Evolutionary conservation across 768 basidiomycete genomes (phyloP), one percentile per base, ranked within the genome.

Genomic region (Russula dissimulans): DNA sequence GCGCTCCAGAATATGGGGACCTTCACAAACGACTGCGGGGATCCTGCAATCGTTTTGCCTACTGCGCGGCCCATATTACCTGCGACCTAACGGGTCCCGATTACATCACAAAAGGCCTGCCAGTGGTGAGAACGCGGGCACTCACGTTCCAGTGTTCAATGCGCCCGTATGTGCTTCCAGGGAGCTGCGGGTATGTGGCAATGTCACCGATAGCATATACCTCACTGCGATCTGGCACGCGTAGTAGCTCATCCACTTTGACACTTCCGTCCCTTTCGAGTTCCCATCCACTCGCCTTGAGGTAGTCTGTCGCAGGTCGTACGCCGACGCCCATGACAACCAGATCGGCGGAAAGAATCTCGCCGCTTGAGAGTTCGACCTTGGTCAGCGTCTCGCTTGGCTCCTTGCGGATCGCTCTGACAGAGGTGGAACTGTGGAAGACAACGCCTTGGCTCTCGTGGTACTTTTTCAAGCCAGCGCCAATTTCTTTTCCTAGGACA

Each of bases 121-220:
- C n/a, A n/a, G n/a, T 36, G 63, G 34, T 8, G 14, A 47, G 32
- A 48, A 48, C 26, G 26, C 2, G 14, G 29, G 39, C 34, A 32
- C 81, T 44, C 56, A 87, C 91, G 73, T 92, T 92, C 91, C 93
- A 95, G 72, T 95, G 93, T 72, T 95, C 92, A 59, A 95, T 85
- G 51, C 91, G 74, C 31, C 75, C 75, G 45, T 73, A 70, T 46
- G 76, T 77, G 14, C 85, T 83, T 7, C 74, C 76, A 32, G 73
- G 70, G 3, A 73, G 71, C 59, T 87, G 83, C 10, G 89, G 87
- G 71, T 89, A 91, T 43, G 82, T 77, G 0, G 91, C 91, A 67
- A 95, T 89, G 71, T 93, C 91, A 57, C 87, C 89, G 58, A 92
- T 79, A 15, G 89, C 89, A 69, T 80, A 92, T 3, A 90, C 80